Evolutionary conservation across 2,329 filamentous ascomycete genomes (phyloP).

Genomic region (Penicillium sp.): DNA sequence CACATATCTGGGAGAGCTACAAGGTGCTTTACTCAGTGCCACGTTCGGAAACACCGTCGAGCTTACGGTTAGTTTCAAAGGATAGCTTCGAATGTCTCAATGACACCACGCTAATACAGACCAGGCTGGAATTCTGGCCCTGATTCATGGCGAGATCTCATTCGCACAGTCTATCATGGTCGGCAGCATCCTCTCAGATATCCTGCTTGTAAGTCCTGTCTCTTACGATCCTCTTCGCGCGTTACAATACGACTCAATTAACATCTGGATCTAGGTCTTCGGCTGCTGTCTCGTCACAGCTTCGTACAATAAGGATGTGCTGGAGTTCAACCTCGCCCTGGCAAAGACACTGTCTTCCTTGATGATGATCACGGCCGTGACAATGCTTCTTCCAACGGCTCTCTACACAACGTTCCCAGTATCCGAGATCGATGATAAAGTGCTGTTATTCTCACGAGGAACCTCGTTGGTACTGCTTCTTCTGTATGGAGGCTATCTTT

Average conservation of each 20-base stretch:
- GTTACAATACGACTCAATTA: neutral
- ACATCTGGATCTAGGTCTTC: constrained; percentile 46
- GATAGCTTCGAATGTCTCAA: neutral
- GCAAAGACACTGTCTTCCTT: constrained; percentile 53
- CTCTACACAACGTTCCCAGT: constrained; percentile 59
- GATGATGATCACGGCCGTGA: constrained; percentile 68
- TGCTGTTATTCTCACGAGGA: constrained; percentile 67
- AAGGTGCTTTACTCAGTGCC: constrained; percentile 14
- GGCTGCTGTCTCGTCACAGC: constrained; percentile 71
- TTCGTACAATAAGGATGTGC: constrained; percentile 64
- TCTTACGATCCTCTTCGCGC: no score
- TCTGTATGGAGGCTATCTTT: constrained; percentile 68
- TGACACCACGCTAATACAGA: neutral
- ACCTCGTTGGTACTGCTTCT: constrained; percentile 67
- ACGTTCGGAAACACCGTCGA: constrained; percentile 16
- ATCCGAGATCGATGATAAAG: constrained; percentile 47
- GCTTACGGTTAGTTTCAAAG: constrained; percentile 5
- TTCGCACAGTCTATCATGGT: constrained; percentile 92
- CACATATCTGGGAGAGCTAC: constrained; percentile 10
- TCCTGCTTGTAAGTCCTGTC: constrained; percentile 59
- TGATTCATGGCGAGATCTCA: constrained; percentile 74
- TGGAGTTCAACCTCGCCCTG: constrained; percentile 46
- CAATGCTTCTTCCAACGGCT: constrained; percentile 68
- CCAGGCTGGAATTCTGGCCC: constrained; percentile 74
- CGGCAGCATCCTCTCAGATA: constrained; percentile 83